Percentiles rank a stretch among this genome's conserved stretches.
These are phyloP conservation scores for Lactarius sp. DNA, from an alignment of 768 basidiomycete genomes.

Conservation along the genomic window DNA sequence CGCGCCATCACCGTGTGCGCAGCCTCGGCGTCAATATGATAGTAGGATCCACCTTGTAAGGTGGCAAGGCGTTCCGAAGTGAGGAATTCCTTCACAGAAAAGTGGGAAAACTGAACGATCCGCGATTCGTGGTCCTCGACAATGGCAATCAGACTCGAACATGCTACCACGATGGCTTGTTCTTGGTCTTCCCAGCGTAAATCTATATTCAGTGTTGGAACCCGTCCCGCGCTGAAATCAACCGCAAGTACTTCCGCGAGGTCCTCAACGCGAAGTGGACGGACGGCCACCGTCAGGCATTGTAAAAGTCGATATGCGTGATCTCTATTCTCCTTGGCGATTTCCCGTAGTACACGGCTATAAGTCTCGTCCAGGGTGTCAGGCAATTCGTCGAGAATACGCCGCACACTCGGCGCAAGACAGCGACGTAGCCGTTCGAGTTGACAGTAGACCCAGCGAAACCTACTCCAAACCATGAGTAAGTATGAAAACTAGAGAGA, in stretches of 20 bases:
- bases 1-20: not conserved
- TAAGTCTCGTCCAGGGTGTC: constrained; percentile 1
- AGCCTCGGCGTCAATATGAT: not conserved
- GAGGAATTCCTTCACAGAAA: constrained; percentile 6
- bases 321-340: not conserved
- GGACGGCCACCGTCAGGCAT: not conserved
- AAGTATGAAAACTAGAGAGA: not conserved
- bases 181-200: not conserved
- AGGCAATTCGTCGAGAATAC: not conserved
- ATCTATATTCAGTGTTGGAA: not conserved
- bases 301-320: not conserved
- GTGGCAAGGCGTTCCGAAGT: constrained; percentile 2
- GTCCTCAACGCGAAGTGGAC: not conserved
- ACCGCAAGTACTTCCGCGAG: not conserved
- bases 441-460: constrained; percentile 10
- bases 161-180: not conserved
- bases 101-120: constrained; percentile 4
- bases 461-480: not conserved
- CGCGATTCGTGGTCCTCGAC: not conserved
- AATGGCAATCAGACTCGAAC: not conserved
- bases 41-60: not conserved
- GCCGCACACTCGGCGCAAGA: not conserved
- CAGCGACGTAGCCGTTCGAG: not conserved
- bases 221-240: not conserved
- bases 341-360: not conserved